Conservation (phyloP, 345 rosid species). For the Citrus medica region DNA sequence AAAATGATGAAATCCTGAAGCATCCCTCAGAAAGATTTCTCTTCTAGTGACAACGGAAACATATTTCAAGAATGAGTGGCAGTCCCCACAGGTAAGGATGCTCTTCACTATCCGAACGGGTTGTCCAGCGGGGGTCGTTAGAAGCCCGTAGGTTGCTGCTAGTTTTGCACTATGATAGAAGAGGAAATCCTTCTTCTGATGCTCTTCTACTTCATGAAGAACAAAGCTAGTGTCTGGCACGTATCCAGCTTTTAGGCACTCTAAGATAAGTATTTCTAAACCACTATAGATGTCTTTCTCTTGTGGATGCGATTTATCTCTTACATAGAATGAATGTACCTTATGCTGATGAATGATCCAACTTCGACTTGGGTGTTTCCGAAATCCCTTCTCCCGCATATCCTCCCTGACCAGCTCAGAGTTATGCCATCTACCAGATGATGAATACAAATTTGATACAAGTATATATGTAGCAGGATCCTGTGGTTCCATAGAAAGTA, state of each 20-base stretch:
- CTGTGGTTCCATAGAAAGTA: slow-evolving; percentile 50
- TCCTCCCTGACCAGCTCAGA: slow-evolving; percentile 63
- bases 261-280: slow-evolving; percentile 62
- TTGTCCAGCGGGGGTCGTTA: slow-evolving; percentile 41
- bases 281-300: slow-evolving; percentile 68
- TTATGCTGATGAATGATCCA: slow-evolving; percentile 69
- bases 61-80: slow-evolving; percentile 66
- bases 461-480: slow-evolving; percentile 71
- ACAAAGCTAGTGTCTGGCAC: slow-evolving; percentile 78
- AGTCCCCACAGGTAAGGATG: slow-evolving; percentile 74
- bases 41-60: slow-evolving; percentile 53
- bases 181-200: slow-evolving; percentile 72
- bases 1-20: slow-evolving; percentile 81
- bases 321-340: slow-evolving; percentile 56
- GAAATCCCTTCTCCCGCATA: slow-evolving; percentile 57
- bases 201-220: slow-evolving; percentile 89
- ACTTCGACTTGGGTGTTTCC: slow-evolving; percentile 72
- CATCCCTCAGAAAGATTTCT: slow-evolving; percentile 64
- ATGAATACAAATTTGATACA: slow-evolving; percentile 76
- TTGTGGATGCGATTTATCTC: slow-evolving; percentile 65
- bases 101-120: slow-evolving; percentile 65
- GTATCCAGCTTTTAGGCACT: slow-evolving; percentile 72
- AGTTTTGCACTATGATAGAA: slow-evolving; percentile 89
- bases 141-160: slow-evolving; percentile 72
- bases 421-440: slow-evolving; percentile 82